Evolutionary conservation across 495 filamentous ascomycete genomes (phyloP), one percentile per base, ranked within the genome.

Genomic region (Copromyces sp.): DNA sequence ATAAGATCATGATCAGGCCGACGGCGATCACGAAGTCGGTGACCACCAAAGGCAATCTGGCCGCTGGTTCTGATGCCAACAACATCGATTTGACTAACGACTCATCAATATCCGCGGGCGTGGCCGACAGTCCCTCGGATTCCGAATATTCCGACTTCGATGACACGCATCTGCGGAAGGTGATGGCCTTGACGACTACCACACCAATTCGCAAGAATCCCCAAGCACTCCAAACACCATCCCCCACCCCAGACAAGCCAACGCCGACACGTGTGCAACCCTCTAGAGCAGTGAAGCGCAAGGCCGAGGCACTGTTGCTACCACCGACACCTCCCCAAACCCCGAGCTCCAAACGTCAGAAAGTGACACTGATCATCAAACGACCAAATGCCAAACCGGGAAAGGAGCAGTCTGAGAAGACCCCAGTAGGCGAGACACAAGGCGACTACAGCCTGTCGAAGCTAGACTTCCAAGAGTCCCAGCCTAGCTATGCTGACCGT

Each of bases 211-310:
- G 14, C 41, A 14, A 59, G 14, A 70, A 38, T 16, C 12, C 14
- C 5, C 12, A 39, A 68, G 7, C 0, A 0, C 9, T 29, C 45
- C 39, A 68, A 24, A 29, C 8, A 44, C 17, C 40, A n/a, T n/a
- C n/a, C 1, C 47, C 47, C 0, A 29, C 47, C 5, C 24, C 20
- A 0, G 20, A 29, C 0, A 59, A 59, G 11, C 2, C 24, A 3
- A 39, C 73, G 0, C 78, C 78, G 2, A 77, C 71, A 2, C 77
- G 79, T 1, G 47, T 80, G 9, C 78, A 81, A 24, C 79, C 77
- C 0, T 5, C 71, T 4, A 73, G 79, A 45, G 70, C 74, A 32
- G 75, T 77, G 1, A 81, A 80, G 69, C 77, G 72, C 32, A 77
- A 75, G 40, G 72, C 40, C 0, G 37, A 65, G 24, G 6, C 53